A percentile compares a stretch with the other conserved stretches of the same genome.
Evolutionary conservation across 768 basidiomycete species (phyloP).

Genomic region (Ephemerocybe angulata): DNA sequence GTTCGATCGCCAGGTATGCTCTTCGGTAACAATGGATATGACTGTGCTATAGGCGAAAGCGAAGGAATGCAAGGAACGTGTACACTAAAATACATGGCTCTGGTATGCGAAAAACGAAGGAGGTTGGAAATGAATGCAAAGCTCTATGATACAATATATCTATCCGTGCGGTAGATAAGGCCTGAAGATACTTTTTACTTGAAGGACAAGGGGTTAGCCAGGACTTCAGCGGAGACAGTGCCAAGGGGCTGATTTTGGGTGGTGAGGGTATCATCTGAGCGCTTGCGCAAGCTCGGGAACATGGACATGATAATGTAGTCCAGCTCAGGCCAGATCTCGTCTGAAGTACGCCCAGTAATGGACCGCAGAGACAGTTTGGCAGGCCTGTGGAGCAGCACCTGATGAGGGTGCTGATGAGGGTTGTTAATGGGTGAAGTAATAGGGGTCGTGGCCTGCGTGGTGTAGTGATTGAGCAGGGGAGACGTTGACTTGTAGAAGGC

Average conservation of each 20-base stretch:
- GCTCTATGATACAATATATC: conserved; percentile 3
- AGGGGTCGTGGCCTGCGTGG: conserved; percentile 28
- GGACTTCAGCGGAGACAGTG: not conserved
- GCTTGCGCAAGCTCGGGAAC: conserved; percentile 60
- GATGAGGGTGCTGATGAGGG: conserved; percentile 47
- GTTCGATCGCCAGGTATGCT: conserved; percentile 46
- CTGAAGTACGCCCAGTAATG: conserved; percentile 70
- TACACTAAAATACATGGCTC: conserved; percentile 1
- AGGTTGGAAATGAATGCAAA: not conserved
- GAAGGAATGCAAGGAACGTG: conserved; percentile 8
- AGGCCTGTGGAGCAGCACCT: conserved; percentile 44
- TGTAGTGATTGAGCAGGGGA: conserved; percentile 75
- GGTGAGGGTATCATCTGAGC: conserved; percentile 35
- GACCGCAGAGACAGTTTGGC: conserved; percentile 52
- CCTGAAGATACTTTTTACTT: conserved; percentile 2
- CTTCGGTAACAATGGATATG: conserved; percentile 34
- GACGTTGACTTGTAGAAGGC: conserved; percentile 79
- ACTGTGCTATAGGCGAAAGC: not conserved
- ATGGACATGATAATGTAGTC: conserved; percentile 49
- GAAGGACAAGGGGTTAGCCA: conserved; percentile 10
- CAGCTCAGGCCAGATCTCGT: conserved; percentile 88
- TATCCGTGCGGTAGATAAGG: conserved; percentile 6
- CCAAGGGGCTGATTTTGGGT: conserved; percentile 29
- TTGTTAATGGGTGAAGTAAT: conserved; percentile 22
- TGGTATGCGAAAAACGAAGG: not conserved